Evolutionary conservation across 352 stramenopile species (phyloP).

Genomic region (Globisporangium paroecandrum): DNA sequence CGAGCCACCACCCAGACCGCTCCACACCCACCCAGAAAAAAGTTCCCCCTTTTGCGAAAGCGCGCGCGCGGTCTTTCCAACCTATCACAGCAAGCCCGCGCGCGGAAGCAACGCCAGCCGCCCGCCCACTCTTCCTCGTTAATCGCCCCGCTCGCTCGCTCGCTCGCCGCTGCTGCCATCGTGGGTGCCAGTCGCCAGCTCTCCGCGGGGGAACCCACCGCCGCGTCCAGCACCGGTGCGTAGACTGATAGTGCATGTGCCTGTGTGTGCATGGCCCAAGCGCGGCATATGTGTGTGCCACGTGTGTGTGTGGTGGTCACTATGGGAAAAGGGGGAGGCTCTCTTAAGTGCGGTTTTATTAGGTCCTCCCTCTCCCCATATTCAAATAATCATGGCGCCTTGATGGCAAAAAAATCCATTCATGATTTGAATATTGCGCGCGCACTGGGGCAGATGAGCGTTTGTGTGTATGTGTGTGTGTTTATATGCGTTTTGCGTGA

Average conservation of each 20-base stretch:
- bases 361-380: constrained; percentile 14
- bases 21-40: neutral
- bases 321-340: constrained; percentile 1
- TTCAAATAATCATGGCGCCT: constrained; percentile 12
- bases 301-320: neutral
- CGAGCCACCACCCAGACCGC: neutral
- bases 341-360: constrained; percentile 16
- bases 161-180: constrained; percentile 12
- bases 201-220: constrained; percentile 12
- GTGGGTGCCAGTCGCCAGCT: constrained; percentile 20
- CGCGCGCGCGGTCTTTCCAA: constrained; percentile 7
- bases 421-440: constrained; percentile 8
- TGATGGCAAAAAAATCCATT: constrained; percentile 5
- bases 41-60: neutral
- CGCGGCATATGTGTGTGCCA: neutral
- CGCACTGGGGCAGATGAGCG: neutral
- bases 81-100: constrained; percentile 6
- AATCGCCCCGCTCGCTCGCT: neutral
- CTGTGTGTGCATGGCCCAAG: neutral
- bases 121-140: neutral
- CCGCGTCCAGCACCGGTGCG: constrained; percentile 17
- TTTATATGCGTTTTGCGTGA: neutral
- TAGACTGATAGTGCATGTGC: neutral
- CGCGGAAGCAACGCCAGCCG: constrained; percentile 3
- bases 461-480: constrained; percentile 1